Evolutionary conservation across 495 filamentous ascomycete genomes (phyloP).

Genomic region (Sporormia fimetaria): DNA sequence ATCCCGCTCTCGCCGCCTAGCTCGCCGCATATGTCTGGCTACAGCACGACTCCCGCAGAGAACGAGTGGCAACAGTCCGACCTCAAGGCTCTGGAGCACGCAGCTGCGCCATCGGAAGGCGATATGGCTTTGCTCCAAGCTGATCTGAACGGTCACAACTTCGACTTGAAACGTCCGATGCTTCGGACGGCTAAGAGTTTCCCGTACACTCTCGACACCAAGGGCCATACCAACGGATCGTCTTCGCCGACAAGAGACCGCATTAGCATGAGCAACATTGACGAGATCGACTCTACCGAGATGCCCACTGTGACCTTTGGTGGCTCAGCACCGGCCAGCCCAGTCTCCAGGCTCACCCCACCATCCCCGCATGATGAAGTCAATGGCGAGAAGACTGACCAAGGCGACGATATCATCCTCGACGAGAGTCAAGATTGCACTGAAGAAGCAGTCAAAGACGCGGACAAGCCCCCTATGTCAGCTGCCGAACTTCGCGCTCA

Average conservation of each 20-base stretch:
- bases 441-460: conserved; percentile 36
- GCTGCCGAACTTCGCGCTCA: conserved; percentile 63
- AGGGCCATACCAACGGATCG: conserved; percentile 19
- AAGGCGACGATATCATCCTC: conserved; percentile 30
- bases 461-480: conserved; percentile 46
- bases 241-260: conserved; percentile 24
- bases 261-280: conserved; percentile 26
- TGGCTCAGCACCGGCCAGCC: conserved; percentile 33
- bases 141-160: conserved; percentile 21
- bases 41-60: conserved; percentile 23
- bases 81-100: conserved; percentile 21
- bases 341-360: conserved; percentile 29
- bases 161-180: conserved; percentile 24
- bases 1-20: conserved; percentile 28
- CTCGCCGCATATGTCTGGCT: conserved; percentile 27
- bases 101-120: conserved; percentile 20
- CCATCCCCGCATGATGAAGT: conserved; percentile 22
- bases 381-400: conserved; percentile 27
- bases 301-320: conserved; percentile 23
- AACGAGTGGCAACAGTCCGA: conserved; percentile 27
- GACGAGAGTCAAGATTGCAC: conserved; percentile 38
- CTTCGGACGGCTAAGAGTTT: conserved; percentile 34
- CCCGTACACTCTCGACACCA: conserved; percentile 28
- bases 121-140: conserved; percentile 27
- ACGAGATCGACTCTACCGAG: conserved; percentile 19